phyloP scores from a whole-genome alignment of 129 eudicot genomes.

The Cynara cardunculus region DNA sequence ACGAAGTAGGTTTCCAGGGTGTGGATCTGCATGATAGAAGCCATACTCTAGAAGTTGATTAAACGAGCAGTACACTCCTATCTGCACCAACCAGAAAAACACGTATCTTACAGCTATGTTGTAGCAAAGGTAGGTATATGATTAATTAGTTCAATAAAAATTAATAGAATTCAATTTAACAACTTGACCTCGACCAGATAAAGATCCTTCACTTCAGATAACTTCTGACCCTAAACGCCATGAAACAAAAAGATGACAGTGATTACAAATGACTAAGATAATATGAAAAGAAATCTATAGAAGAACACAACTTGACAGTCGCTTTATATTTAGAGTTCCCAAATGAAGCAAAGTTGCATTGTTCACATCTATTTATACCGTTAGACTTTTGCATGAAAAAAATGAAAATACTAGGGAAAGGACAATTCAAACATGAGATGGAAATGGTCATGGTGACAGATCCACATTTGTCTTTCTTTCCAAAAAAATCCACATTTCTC shows the following conservation, averaged over 20 bases:
- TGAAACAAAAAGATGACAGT: conserved; percentile 1
- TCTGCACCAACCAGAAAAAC: conserved; percentile 41
- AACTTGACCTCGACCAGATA: conserved; percentile 78
- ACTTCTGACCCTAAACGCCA: conserved; percentile 73
- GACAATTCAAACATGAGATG: background rate
- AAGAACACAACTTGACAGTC: background rate
- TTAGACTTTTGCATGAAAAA: background rate
- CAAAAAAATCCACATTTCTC: background rate
- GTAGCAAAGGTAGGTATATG: background rate
- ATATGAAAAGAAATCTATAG: background rate
- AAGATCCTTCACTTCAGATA: conserved; percentile 89
- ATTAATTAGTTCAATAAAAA: background rate
- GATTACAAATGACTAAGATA: background rate
- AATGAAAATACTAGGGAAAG: background rate
- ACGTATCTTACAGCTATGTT: background rate
- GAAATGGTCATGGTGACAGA: background rate
- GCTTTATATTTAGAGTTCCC: background rate
- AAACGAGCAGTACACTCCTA: conserved; percentile 97
- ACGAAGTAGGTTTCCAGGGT: conserved; percentile 97
- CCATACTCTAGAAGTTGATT: conserved; percentile 94
- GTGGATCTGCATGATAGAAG: conserved; percentile 99
- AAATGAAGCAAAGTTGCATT: background rate
- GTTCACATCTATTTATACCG: background rate
- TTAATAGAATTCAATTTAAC: background rate
- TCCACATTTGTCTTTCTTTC: background rate